These are phyloP conservation scores for Malus hybrid DNA, from an alignment of 331 rosid species.

Conservation along the genomic window DNA sequence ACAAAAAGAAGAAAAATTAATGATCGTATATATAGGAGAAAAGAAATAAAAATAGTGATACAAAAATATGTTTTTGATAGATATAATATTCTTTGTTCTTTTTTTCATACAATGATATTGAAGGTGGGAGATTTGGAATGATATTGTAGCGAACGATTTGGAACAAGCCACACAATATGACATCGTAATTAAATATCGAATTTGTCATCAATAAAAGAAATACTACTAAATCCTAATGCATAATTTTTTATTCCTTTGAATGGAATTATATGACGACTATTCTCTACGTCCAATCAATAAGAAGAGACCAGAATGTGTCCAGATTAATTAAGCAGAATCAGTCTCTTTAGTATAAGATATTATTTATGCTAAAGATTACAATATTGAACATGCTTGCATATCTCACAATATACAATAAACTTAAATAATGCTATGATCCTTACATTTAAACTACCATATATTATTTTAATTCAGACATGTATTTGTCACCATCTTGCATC, in stretches of 20 bases:
- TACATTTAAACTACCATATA: slow-evolving; percentile 22
- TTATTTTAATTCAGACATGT: not conserved
- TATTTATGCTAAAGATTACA: not conserved
- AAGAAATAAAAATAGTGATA: too few species aligned
- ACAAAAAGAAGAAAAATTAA: too few species aligned
- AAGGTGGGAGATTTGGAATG: too few species aligned
- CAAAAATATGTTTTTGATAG: too few species aligned
- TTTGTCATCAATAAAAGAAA: too few species aligned
- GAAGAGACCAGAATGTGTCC: not conserved
- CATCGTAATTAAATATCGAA: too few species aligned
- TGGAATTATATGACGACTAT: not conserved
- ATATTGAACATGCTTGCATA: not conserved
- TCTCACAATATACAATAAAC: not conserved
- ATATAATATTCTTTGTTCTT: too few species aligned
- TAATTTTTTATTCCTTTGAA: not conserved
- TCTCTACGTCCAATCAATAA: not conserved
- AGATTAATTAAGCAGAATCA: not conserved
- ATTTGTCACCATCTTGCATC: not conserved
- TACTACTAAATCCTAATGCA: not conserved
- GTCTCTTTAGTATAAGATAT: not conserved
- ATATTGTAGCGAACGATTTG: too few species aligned
- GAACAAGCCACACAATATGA: too few species aligned
- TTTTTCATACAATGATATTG: too few species aligned
- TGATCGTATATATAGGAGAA: too few species aligned
- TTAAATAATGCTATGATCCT: slow-evolving; percentile 8